Base-by-base conservation (phyloP, 2,329 filamentous ascomycete genomes). In the Venturia carpophila region DNA sequence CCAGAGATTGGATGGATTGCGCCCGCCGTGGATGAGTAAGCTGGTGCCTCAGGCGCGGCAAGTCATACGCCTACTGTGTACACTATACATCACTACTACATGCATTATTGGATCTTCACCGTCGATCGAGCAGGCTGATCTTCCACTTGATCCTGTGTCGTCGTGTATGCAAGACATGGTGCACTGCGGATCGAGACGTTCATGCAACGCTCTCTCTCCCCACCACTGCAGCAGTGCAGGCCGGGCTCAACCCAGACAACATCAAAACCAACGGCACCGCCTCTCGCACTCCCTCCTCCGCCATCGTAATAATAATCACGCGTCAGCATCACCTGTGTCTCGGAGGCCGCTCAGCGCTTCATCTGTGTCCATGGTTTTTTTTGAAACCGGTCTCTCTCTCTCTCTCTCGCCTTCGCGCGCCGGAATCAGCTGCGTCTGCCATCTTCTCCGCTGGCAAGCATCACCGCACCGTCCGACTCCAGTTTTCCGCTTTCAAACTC, bases 291-390 rank as follows among this genome's bases (percentile, higher is more conserved):
- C 24, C 47, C 27, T 10, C 3, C 17, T 34, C 27, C 24, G 6
- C n/a, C n/a, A 15, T 34, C 30, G 13, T 19, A 3, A 5, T 24
- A 7, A 34, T 34, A 11, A 17, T 19, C 11, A 56, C 27, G 24
- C 24, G 30, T 47, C 45, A n/a, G 15, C 19, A 47, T 47, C 3
- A 55, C 13, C 19, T 47, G 9, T 55, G 49, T 55, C 49, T 55
- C 49, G 49, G 49, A 55, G 49, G 49, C 49, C 49, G 49, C 49
- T 55, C 49, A 55, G 49, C 27, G 24, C 49, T 55, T 34, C 24
- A 55, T 11, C 30, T 34, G 49, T 34, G 49, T 55, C 49, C 21
- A 27, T 45, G 3, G 10, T 52, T 4, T 52, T 4, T 9, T 5
- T 27, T 30, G 47, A 52, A 52, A 24, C 47, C 6, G 47, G 21